phyloP scores from a whole-genome alignment of 1,139 yeast genomes.

The Lodderomyces margitis region DNA sequence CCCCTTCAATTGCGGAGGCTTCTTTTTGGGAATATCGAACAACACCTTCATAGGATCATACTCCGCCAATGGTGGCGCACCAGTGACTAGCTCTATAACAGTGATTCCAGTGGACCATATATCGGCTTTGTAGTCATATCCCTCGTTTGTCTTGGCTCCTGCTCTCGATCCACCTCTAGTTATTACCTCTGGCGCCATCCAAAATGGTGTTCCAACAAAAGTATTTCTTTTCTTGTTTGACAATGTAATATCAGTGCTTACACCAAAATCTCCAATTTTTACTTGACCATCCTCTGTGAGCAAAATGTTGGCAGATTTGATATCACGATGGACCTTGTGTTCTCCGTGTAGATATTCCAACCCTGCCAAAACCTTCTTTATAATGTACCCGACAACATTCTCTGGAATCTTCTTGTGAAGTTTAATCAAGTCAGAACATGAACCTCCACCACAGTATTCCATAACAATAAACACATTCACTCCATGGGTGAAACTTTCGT shows the following conservation, averaged over 20 bases:
- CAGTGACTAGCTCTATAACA: conserved; percentile 69
- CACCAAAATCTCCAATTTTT: conserved; percentile 85
- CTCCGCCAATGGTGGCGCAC: conserved; percentile 68
- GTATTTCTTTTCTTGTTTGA: conserved; percentile 62
- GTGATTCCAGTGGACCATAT: conserved; percentile 90
- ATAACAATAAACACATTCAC: conserved; percentile 81
- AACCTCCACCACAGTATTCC: conserved; percentile 94
- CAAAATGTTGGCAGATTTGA: conserved; percentile 79
- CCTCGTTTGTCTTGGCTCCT: conserved; percentile 40
- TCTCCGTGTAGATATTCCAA: conserved; percentile 70
- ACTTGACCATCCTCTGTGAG: conserved; percentile 61
- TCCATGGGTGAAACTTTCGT: conserved; percentile 59
- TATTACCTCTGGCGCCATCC: conserved; percentile 94
- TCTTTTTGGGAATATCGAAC: conserved; percentile 64
- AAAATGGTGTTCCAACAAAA: conserved; percentile 86
- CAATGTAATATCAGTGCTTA: conserved; percentile 72
- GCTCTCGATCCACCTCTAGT: conserved; percentile 52
- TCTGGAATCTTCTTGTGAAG: conserved; percentile 55
- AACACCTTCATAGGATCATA: conserved; percentile 75
- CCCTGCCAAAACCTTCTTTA: conserved; percentile 61
- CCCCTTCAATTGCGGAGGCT: conserved; percentile 61
- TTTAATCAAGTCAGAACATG: conserved; percentile 72
- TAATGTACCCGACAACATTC: conserved; percentile 54
- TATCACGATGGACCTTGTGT: conserved; percentile 77
- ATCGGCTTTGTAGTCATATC: conserved; percentile 79